Evolutionary conservation across 1,284 basidiomycete genomes (phyloP), one percentile per base, ranked within the genome.

Genomic region (Boletus semigastroideus): DNA sequence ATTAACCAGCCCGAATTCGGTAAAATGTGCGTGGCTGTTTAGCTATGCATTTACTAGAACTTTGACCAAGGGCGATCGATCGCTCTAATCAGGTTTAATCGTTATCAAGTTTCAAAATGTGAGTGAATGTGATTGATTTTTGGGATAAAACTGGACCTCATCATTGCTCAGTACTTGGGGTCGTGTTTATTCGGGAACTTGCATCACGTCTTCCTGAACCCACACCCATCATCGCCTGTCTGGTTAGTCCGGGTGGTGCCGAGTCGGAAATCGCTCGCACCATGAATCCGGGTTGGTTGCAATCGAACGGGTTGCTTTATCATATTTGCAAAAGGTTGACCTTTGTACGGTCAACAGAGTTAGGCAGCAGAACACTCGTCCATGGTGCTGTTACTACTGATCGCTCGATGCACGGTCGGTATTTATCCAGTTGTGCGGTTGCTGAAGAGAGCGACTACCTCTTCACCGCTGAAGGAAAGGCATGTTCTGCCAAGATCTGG

Each of bases 101-200:
- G 71, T 8, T 75, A 74, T 55, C 42, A 51, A 13, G 42, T 64
- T 19, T 61, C 73, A 2, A 74, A 75, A 58, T 43, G 72, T 73
- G 49, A 36, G 66, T 52, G 25, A 11, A 52, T 5, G n/a, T 42
- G 31, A 9, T 45, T 51, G 22, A 40, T 40, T 40, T 17, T 27
- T 42, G 11, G 31, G 10, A 6, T 19, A 43, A 43, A 17, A 5
- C 34, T 60, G 46, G 60, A 12, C 6, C 1, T 14, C 6, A 4
- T 7, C 16, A 13, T 11, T 17, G 17, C 33, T 25, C 30, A 63
- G 70, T 69, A 9, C 44, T 70, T 13, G 58, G 62, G n/a, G 20
- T 72, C 8, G 42, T 70, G 17, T 69, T 71, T 45, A 47, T 63
- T 31, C 59, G 63, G 31, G 62, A 65, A 40, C 56, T 75, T 30